Evolutionary conservation across 2,329 filamentous ascomycete species (phyloP), one percentile per base, ranked within the genome.

Genomic region (Colletotrichum lindemuthianum): DNA sequence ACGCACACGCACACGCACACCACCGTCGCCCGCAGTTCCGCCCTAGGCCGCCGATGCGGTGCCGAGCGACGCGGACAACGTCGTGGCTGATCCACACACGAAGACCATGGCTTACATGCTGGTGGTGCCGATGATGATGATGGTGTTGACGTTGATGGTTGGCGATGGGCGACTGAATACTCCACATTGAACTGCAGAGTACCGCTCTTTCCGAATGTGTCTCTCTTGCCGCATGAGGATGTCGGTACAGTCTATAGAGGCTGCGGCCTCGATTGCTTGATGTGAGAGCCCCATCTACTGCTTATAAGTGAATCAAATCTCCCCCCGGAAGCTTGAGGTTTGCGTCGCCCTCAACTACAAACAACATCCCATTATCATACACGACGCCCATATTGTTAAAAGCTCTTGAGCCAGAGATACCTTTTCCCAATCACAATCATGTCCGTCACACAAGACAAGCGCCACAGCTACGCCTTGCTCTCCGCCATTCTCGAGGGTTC

Each of bases 401-500:
- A 36, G 32, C n/a, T 11, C 32, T 33, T 50, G 34, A 13, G 15
- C 24, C 16, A 24, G 33, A 53, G 12, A 5, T 11, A 32, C 32
- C 37, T n/a, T 15, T 13, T 36, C 15, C 33, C 24, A 37, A 57
- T 32, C 24, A 16, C 37, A 65, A 24, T 24, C 36, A 65, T 65
- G 63, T 65, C 63, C 36, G 63, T 58, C 49, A 63, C 63, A 59
- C 52, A 63, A 36, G 61, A 60, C 32, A 66, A 59, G 45, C 58
- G 57, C 39, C 66, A 59, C 9, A 63, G 54, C 39, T 50, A 53
- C 48, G 59, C 59, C 48, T 24, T 60, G 10, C 54, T 49, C 47
- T 63, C 54, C 9, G 61, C 63, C 49, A 57, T 60, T 32, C 61
- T 52, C 16, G 45, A 63, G 8, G 60, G 51, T 13, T 43, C 52